Conservation (phyloP, 202 grass and related monocot species). For the Hordeum pubiflorum region DNA sequence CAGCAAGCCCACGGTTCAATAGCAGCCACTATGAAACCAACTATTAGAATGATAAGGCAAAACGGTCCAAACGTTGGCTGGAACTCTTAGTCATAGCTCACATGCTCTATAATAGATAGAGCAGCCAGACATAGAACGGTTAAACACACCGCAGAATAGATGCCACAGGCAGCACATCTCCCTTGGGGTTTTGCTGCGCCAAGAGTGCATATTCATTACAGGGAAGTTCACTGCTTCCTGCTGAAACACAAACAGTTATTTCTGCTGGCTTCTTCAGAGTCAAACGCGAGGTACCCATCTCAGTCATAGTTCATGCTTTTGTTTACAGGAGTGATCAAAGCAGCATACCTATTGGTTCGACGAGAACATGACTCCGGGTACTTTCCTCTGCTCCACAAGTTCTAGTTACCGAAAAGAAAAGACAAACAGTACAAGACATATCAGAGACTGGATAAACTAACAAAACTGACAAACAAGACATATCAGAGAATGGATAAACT, state of each 20-base stretch:
- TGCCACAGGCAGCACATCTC: slow-evolving; percentile 24
- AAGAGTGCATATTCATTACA: slow-evolving; percentile 32
- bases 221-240: slow-evolving; percentile 37
- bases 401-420: slow-evolving; percentile 50
- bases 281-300: neutral
- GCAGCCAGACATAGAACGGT: slow-evolving; percentile 31
- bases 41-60: neutral
- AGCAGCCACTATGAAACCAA: neutral
- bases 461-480: slow-evolving; percentile 21
- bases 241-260: slow-evolving; percentile 38
- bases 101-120: slow-evolving; percentile 33
- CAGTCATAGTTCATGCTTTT: slow-evolving; percentile 11
- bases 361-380: slow-evolving; percentile 32
- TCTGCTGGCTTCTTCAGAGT: neutral
- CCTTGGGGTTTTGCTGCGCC: slow-evolving; percentile 34
- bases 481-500: slow-evolving; percentile 40
- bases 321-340: slow-evolving; percentile 34
- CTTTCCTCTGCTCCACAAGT: slow-evolving; percentile 41
- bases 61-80: neutral
- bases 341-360: slow-evolving; percentile 52
- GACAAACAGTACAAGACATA: slow-evolving; percentile 40
- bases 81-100: slow-evolving; percentile 22
- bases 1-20: neutral
- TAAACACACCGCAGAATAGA: slow-evolving; percentile 39
- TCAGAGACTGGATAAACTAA: slow-evolving; percentile 39